phyloP scores from a whole-genome alignment of 1,284 basidiomycete species.

The Golubevia sp. region DNA sequence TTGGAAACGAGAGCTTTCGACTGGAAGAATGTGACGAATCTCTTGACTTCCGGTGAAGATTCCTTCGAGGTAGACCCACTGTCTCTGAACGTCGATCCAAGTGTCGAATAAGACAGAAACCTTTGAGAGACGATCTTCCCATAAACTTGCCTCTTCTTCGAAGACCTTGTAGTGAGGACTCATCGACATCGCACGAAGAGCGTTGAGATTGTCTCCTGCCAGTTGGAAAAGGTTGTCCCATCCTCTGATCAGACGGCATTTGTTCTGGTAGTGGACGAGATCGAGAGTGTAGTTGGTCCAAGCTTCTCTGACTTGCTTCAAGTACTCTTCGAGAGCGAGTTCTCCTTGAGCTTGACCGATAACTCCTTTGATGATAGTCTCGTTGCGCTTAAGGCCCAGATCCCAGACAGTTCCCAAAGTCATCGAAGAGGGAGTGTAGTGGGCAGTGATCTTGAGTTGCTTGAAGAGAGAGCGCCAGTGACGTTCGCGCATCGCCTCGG shows the following conservation, averaged over 20 bases:
- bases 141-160: conserved; percentile 63
- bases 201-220: conserved; percentile 76
- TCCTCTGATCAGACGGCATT: conserved; percentile 84
- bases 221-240: conserved; percentile 73
- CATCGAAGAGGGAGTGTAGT: conserved; percentile 70
- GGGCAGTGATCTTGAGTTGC: conserved; percentile 68
- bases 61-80: conserved; percentile 99
- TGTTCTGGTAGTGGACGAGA: conserved; percentile 97
- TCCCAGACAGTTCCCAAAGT: conserved; percentile 97
- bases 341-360: conserved; percentile 98
- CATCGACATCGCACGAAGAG: conserved; percentile 64
- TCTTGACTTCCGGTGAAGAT: conserved; percentile 99
- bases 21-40: conserved; percentile 81
- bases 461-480: conserved; percentile 99
- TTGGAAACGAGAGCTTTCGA: conserved; percentile 94
- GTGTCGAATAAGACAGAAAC: conserved; percentile 85
- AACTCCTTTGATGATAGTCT: conserved; percentile 86
- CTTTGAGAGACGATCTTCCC: conserved; percentile 61
- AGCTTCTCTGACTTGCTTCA: conserved; percentile 80
- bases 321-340: conserved; percentile 64
- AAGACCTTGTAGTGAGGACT: conserved; percentile 71
- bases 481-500: conserved; percentile 93
- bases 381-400: conserved; percentile 91
- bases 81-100: conserved; percentile 98
- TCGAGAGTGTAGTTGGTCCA: conserved; percentile 97